Evolutionary conservation across 805 yeast genomes (phyloP), one percentile per base, ranked within the genome.

Genomic region (Ogataea allantospora): DNA sequence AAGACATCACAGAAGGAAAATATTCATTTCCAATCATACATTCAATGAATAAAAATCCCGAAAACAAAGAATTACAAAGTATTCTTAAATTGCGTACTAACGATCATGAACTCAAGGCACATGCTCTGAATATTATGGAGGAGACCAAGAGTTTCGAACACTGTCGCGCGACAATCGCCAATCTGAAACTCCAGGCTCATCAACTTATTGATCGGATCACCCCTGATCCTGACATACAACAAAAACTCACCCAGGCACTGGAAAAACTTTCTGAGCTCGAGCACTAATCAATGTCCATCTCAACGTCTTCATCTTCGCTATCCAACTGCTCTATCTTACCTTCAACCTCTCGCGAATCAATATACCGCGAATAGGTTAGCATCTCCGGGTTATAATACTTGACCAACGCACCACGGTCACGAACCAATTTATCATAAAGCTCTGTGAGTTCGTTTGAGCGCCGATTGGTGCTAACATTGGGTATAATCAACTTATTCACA

Each of bases 1-100:
- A 89, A 51, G 98, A 89, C 55, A 71, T 89, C 20, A 77, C 88
- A 0, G 96, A 89, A 57, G 96, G 96, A 0, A 89, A 88, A 60
- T 76, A 83, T 43, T 86, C 95, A 0, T 83, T 86, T 46, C 96
- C 96, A 0, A 78, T 89, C 2, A 73, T 89, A 12, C 93, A 87
- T 58, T 71, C 80, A 4, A 60, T 83, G 2, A 53, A 65, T 13
- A 50, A 55, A 23, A 66, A 66, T 32, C 43, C 51, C 2, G 44
- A 51, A 1, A 66, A 68, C 34, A 59, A 64, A 38, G 71, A 70
- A 35, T 54, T 80, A 8, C 44, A 70, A 36, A 68, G 70, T 31
- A 77, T 80, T n/a, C 57, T 83, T 38, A 67, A 66, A 40, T 67
- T 71, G 47, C 71, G 70, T 30, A 78, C 88, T 0, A 51, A 57